Base-by-base conservation (phyloP, 2,329 filamentous ascomycete genomes). In the Ophiostoma sp. region DNA sequence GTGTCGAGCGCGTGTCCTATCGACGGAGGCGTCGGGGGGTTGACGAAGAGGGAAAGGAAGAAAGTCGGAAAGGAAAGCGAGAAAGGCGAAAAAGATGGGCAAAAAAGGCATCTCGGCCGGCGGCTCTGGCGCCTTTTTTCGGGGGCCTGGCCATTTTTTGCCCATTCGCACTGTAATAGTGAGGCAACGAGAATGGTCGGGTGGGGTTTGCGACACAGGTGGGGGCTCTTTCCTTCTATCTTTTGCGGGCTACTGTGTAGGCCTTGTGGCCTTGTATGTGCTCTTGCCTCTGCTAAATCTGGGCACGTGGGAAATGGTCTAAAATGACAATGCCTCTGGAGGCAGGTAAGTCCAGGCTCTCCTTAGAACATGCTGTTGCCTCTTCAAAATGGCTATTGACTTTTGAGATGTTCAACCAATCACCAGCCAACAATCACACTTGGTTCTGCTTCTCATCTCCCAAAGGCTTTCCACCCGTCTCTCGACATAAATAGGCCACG, bases 161-260 rank as follows among this genome's bases (percentile, higher is more conserved):
- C 22, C 19, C 59, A 42, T 6, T 42, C n/a, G 33, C 36, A 64
- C 59, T 64, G 59, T 22, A 63, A 39, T n/a, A 33, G 45, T 55
- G 66, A 55, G 66, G 66, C 64, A 68, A 25, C 64, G 25, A 68
- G 61, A 68, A 33, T 48, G 64, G 42, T n/a, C 64, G 50, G 15
- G 64, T 68, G 64, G 64, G 64, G 63, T 50, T 68, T 68, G 63
- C 63, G 63, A 68, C 42, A 68, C 22, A 48, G 48, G 48, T 39
- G 31, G 66, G 33, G 48, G n/a, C 25, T 12, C 28, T 39, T n/a
- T 57, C 22, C 42, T 48, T 19, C 39, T 17, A 19, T 48, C 12
- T 15, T 55, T 61, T 22, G 42, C 42, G 28, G 36, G 36, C 63
- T 7, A n/a, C n/a, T n/a, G n/a, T n/a, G n/a, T n/a, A 52, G 42